Conservation (phyloP, 2,329 filamentous ascomycete genomes). For the Penicillium sp. region DNA sequence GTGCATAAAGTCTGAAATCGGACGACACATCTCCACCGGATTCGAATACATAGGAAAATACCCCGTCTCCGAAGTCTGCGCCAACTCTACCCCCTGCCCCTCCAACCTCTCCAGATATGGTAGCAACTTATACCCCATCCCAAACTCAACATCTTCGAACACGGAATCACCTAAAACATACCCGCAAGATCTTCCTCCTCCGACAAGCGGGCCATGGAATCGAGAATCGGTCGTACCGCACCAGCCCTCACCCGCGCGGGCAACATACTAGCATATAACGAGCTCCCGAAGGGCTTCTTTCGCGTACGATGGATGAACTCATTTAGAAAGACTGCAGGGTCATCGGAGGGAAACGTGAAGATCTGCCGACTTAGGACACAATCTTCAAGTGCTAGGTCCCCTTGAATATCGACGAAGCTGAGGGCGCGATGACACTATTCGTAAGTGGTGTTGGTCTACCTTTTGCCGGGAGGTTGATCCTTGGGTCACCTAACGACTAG, state of each 20-base stretch:
- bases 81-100: slow-evolving; percentile 21
- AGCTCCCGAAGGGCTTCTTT: slow-evolving; percentile 10
- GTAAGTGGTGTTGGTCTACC: not conserved
- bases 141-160: slow-evolving; percentile 23
- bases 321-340: slow-evolving; percentile 18
- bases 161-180: slow-evolving; percentile 16
- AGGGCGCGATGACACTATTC: slow-evolving; percentile 8
- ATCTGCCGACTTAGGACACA: slow-evolving; percentile 29
- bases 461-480: not conserved
- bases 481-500: not conserved
- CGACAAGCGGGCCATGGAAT: slow-evolving; percentile 25
- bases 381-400: slow-evolving; percentile 26
- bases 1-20: slow-evolving; percentile 19
- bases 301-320: slow-evolving; percentile 18
- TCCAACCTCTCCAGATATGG: slow-evolving; percentile 21
- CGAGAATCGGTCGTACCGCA: slow-evolving; percentile 23
- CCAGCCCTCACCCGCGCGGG: slow-evolving; percentile 15
- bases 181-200: slow-evolving; percentile 20
- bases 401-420: slow-evolving; percentile 27
- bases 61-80: slow-evolving; percentile 20
- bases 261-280: slow-evolving; percentile 23
- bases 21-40: slow-evolving; percentile 26
- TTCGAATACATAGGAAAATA: slow-evolving; percentile 29
- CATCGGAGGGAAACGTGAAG: slow-evolving; percentile 16
- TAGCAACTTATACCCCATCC: slow-evolving; percentile 15